These are phyloP conservation scores for Hericium alpestre DNA, from an alignment of 768 basidiomycete species.

Conservation along the genomic window DNA sequence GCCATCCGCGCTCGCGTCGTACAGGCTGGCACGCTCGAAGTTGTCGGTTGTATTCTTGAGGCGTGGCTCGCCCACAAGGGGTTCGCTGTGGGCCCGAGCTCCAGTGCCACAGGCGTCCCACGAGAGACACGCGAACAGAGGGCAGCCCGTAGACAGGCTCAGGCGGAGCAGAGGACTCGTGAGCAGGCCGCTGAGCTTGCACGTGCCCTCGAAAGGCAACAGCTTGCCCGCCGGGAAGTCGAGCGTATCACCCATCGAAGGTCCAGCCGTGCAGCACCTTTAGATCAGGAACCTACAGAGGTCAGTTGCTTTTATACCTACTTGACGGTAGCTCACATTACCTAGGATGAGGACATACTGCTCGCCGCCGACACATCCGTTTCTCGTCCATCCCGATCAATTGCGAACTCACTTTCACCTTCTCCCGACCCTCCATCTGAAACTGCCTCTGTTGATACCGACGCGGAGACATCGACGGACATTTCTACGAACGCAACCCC, in stretches of 20 bases:
- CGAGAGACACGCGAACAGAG: conserved; percentile 70
- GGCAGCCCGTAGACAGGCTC: conserved; percentile 47
- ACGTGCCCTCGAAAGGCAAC: conserved; percentile 45
- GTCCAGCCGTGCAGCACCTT: conserved; percentile 1
- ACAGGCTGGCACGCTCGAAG: conserved; percentile 86
- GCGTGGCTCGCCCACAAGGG: conserved; percentile 86
- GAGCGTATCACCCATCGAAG: conserved; percentile 6
- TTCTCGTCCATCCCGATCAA: conserved; percentile 7
- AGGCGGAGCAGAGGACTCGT: conserved; percentile 44
- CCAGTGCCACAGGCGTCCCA: conserved; percentile 63
- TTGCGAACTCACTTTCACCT: conserved; percentile 10
- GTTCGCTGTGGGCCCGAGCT: conserved; percentile 74
- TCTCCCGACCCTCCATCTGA: conserved; percentile 13
- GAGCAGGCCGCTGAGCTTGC: conserved; percentile 51
- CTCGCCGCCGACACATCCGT: conserved; percentile 7
- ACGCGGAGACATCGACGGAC: conserved; percentile 54
- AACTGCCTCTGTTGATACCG: conserved; percentile 29
- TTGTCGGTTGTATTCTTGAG: conserved; percentile 88
- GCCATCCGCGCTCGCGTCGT: conserved; percentile 86
- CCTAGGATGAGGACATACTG: conserved; percentile 17
- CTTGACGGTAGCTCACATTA: background rate
- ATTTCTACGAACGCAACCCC: conserved; percentile 53
- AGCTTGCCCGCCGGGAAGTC: conserved; percentile 6
- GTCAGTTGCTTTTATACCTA: background rate
- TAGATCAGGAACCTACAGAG: conserved; percentile 1